Evolutionary conservation across 1,139 yeast species (phyloP), one percentile per base, ranked within the genome.

Genomic region (Magnusiomyces tetraspermus): DNA sequence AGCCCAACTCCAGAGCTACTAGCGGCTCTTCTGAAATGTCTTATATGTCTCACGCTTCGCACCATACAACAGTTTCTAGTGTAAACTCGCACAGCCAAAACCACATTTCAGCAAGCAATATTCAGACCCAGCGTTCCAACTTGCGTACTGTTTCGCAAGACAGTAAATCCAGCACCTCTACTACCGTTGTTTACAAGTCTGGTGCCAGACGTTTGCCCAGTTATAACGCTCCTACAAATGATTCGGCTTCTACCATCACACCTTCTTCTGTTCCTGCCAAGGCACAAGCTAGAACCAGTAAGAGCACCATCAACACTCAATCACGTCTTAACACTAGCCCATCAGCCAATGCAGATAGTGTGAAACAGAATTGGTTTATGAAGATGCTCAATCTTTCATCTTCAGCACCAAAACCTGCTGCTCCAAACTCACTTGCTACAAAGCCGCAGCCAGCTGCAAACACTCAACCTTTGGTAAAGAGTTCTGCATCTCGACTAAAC

Each of bases 361-460:
- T 33, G 17, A 53, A 53, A 53, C 73, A 70, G 58, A 69, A 67
- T 53, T 70, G 73, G 73, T 67, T 70, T 58, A 64, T 70, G 68
- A 69, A 68, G 57, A 61, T 70, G 60, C 60, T 70, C 40, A 53
- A 56, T 40, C 10, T 26, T 10, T 30, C 36, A 3, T 26, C 46
- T 2, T n/a, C 11, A 13, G 17, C 28, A 11, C 30, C 21, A 24
- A 21, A 23, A n/a, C 15, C 21, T 23, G 17, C 10, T 33, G 17
- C 10, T 15, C 5, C 15, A 3, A n/a, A 24, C 3, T 13, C 21
- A 8, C 10, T 4, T 15, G 5, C 38, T 15, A 4, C 17, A 33
- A n/a, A n/a, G n/a, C n/a, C n/a, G n/a, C 38, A 33, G 17, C 38
- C 38, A 33, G 17, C 17, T 15, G 17, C 10, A 10, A 33, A 17